Percentiles rank a stretch among this genome's conserved stretches.
These are phyloP conservation scores for Eimeria necatrix DNA, from an alignment of 169 alveolate genomes.

Conservation along the genomic window DNA sequence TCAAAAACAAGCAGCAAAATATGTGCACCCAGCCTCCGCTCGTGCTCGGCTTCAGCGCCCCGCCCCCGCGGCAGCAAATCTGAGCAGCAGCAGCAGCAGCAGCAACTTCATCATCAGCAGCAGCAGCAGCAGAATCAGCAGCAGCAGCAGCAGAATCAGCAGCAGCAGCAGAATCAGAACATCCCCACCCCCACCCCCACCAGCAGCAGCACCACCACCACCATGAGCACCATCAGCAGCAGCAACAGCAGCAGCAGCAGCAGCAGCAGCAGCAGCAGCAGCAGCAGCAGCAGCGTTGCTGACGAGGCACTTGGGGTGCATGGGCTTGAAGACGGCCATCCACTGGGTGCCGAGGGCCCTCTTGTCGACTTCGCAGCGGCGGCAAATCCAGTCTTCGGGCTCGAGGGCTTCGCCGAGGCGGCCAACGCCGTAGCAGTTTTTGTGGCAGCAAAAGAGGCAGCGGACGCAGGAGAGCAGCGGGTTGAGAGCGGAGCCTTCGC, in stretches of 20 bases:
- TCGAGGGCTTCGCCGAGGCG: constrained; percentile 80
- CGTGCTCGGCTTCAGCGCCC: constrained; percentile 84
- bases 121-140: background rate
- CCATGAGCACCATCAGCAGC: background rate
- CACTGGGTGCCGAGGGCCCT: constrained; percentile 87
- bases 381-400: constrained; percentile 84
- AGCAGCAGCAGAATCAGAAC: background rate
- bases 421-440: constrained; percentile 86
- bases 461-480: constrained; percentile 86
- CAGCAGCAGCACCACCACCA: background rate
- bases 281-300: background rate
- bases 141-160: background rate
- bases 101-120: background rate
- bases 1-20: constrained; percentile 78
- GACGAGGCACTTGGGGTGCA: constrained; percentile 82
- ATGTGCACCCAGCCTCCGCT: constrained; percentile 85
- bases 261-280: background rate
- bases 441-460: constrained; percentile 85
- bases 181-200: background rate
- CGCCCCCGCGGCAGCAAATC: constrained; percentile 88
- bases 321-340: constrained; percentile 84
- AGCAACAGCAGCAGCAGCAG: background rate
- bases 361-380: constrained; percentile 87
- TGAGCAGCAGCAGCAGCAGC: background rate
- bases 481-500: constrained; percentile 83